Percentiles rank a stretch among this genome's conserved stretches.
These are phyloP conservation scores for Arthrobotrys iridis DNA, from an alignment of 2,329 filamentous ascomycete species.

Conservation along the genomic window DNA sequence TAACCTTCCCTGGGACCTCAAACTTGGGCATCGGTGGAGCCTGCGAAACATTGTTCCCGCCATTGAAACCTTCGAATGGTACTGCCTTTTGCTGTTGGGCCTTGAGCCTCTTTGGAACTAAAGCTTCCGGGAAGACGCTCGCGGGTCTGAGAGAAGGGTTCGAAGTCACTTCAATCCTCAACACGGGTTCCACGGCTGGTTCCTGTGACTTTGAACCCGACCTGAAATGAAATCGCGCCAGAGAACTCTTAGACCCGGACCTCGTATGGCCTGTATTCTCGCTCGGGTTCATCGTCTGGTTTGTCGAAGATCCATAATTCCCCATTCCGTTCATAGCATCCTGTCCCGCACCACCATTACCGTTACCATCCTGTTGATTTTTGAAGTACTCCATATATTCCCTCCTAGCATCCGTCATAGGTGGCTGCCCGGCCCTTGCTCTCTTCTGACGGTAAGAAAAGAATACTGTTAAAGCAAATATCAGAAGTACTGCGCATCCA, in stretches of 20 bases:
- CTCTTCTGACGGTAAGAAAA: slow-evolving; percentile 28
- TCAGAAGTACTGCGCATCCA: slow-evolving; percentile 25
- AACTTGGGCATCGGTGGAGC: slow-evolving; percentile 29
- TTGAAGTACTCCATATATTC: slow-evolving; percentile 31
- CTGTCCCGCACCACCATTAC: neutral
- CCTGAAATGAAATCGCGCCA: slow-evolving; percentile 25
- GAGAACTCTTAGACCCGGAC: slow-evolving; percentile 14
- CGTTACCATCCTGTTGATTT: neutral
- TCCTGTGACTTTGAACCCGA: slow-evolving; percentile 27
- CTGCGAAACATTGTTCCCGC: neutral
- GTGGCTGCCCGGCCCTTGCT: neutral
- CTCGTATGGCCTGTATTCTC: slow-evolving; percentile 6
- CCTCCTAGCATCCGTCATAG: slow-evolving; percentile 26
- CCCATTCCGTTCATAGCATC: neutral
- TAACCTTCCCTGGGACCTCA: slow-evolving; percentile 28
- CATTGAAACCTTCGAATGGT: neutral
- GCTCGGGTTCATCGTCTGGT: neutral
- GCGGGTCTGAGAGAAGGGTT: slow-evolving; percentile 28
- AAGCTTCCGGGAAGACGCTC: slow-evolving; percentile 24
- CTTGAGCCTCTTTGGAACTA: slow-evolving; percentile 27
- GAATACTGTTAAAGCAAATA: slow-evolving; percentile 21
- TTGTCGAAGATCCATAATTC: slow-evolving; percentile 21
- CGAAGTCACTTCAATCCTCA: slow-evolving; percentile 49
- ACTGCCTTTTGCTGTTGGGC: neutral
- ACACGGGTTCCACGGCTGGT: neutral